Base-by-base conservation (phyloP, 2,329 filamentous ascomycete genomes). In the Colletotrichum phormii region DNA sequence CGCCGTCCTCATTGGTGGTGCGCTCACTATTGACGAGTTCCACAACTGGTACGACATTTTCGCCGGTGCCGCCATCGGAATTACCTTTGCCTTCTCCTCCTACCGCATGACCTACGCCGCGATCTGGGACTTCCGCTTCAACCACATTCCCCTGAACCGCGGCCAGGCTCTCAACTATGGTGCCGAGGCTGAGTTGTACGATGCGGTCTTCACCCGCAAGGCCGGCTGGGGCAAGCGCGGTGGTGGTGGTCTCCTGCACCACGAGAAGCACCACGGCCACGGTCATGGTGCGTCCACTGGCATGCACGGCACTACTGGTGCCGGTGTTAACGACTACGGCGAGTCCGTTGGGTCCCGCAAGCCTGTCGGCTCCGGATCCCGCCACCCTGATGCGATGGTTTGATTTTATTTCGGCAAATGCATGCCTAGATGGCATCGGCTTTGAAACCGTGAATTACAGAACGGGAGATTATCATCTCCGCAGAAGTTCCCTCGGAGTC, bases 11-110 rank as follows among this genome's bases (percentile, higher is more conserved):
- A 93, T 95, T 55, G 92, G 88, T 1, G 92, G 92, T 6, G 89
- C 91, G 0, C 82, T 94, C 11, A 93, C 91, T 0, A 93, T 94
- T 69, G 90, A 94, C 75, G 89, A 93, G 79, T 93, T 87, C 79
- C 93, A 95, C 82, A 91, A 94, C 81, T 93, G 91, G 90, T 94
- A 94, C 73, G 92, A 94, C 68, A 84, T 93, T n/a, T 71, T 93
- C 0, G 91, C 90, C 0, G 92, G 92, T 5, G 91, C 87, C 0
- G 78, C 88, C 53, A 92, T 94, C 58, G 92, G 92, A 2, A 90
- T 88, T 2, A 78, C 89, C 72, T 89, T 93, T 81, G 92, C 92
- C 0, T 90, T 93, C 76, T 89, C 87, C 1, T 80, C 87, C 0
- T 94, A 93, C 79, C 85, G 92, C 66, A 92, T 92, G 90, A 87